phyloP scores from a whole-genome alignment of 768 basidiomycete species.

The Fomitopsis pulvina region DNA sequence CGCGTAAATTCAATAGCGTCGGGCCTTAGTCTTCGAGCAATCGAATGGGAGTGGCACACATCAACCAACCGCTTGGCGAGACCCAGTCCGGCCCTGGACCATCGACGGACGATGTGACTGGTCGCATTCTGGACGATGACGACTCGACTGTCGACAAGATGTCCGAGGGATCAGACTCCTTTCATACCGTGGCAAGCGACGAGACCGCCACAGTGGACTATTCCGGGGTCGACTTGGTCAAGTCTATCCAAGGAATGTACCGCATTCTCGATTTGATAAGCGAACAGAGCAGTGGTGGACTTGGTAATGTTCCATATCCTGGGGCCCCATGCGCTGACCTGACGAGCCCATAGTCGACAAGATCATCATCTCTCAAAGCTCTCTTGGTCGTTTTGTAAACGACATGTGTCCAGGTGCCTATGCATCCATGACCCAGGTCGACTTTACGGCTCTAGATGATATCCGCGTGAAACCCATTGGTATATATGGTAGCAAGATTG shows the following conservation, averaged over 20 bases:
- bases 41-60: too few species aligned
- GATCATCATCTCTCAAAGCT: conserved; percentile 50
- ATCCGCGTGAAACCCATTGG: conserved; percentile 43
- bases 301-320: conserved; percentile 34
- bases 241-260: conserved; percentile 39
- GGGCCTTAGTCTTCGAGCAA: too few species aligned
- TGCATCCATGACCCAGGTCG: conserved; percentile 44
- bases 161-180: too few species aligned
- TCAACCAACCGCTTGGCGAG: too few species aligned
- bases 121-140: too few species aligned
- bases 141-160: too few species aligned
- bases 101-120: too few species aligned
- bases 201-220: neutral
- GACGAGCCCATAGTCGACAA: conserved; percentile 42
- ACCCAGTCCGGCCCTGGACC: too few species aligned
- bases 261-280: conserved; percentile 47
- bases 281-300: conserved; percentile 43
- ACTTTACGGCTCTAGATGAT: conserved; percentile 47
- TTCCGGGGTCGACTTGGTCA: conserved; percentile 5
- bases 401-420: conserved; percentile 45
- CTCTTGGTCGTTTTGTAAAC: conserved; percentile 43
- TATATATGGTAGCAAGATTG: conserved; percentile 48
- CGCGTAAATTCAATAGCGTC: too few species aligned
- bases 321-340: neutral
- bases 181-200: too few species aligned